phyloP scores from a whole-genome alignment of 2,329 filamentous ascomycete species.

The Talaromyces pinophilus region DNA sequence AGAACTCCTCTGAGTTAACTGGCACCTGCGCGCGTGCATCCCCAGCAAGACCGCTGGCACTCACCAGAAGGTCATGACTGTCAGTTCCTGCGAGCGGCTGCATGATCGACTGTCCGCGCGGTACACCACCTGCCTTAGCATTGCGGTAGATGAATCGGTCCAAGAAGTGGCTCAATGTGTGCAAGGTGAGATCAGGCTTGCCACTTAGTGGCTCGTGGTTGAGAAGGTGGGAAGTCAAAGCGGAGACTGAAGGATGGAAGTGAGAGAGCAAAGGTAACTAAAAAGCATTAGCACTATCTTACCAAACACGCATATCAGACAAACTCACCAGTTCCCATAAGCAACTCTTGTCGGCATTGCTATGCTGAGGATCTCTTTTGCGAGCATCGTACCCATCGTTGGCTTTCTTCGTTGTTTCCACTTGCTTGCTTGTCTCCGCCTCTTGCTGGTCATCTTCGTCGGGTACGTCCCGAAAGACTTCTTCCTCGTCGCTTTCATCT shows the following conservation, averaged over 20 bases:
- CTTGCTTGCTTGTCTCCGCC: slow-evolving; percentile 23
- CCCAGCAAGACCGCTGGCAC: slow-evolving; percentile 44
- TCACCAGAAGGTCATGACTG: slow-evolving; percentile 62
- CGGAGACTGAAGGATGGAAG: slow-evolving; percentile 88
- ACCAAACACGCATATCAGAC: background rate
- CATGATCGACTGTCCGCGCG: slow-evolving; percentile 90
- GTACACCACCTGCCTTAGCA: slow-evolving; percentile 66
- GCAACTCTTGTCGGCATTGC: slow-evolving; percentile 89
- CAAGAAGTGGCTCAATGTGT: slow-evolving; percentile 91
- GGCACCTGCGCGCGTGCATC: slow-evolving; percentile 62
- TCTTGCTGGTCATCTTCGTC: slow-evolving; percentile 54
- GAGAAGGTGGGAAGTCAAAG: slow-evolving; percentile 75
- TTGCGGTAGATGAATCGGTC: slow-evolving; percentile 99
- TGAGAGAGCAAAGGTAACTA: slow-evolving; percentile 70
- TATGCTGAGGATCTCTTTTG: slow-evolving; percentile 88
- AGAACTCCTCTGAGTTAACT: slow-evolving; percentile 87
- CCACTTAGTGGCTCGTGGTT: slow-evolving; percentile 69
- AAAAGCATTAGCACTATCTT: slow-evolving; percentile 29
- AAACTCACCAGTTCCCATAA: slow-evolving; percentile 80
- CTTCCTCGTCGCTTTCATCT: slow-evolving; percentile 68
- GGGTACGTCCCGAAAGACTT: slow-evolving; percentile 67
- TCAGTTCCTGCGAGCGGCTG: slow-evolving; percentile 76
- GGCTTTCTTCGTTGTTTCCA: slow-evolving; percentile 34
- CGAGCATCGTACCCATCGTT: slow-evolving; percentile 71
- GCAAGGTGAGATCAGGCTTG: slow-evolving; percentile 86